Conservation (phyloP, 2,329 filamentous ascomycete species). For the Xylariomycetidae sp. region DNA sequence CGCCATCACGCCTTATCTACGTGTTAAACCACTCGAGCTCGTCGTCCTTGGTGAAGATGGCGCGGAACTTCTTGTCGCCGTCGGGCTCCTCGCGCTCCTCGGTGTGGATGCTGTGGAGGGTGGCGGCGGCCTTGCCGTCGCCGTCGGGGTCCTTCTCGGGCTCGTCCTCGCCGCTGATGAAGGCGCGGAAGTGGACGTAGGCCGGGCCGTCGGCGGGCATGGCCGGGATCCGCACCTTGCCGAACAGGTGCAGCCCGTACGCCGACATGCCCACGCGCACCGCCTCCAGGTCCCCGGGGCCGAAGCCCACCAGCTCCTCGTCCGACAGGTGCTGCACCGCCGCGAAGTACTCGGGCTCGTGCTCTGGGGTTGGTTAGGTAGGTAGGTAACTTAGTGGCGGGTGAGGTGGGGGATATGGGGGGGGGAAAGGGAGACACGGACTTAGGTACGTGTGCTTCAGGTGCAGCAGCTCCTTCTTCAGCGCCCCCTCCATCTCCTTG, state of each 20-base stretch:
- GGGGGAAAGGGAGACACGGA: conserved; percentile 3
- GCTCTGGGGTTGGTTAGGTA: conserved; percentile 31
- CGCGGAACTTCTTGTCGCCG: conserved; percentile 37
- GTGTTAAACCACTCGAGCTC: conserved; percentile 50
- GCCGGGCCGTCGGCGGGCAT: conserved; percentile 30
- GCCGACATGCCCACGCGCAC: conserved; percentile 40
- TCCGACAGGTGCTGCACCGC: conserved; percentile 36
- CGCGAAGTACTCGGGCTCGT: conserved; percentile 51
- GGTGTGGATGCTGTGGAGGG: conserved; percentile 43
- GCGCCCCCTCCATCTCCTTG: conserved; percentile 40
- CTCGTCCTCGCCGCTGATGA: conserved; percentile 35
- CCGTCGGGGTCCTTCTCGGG: too few relatives aligned
- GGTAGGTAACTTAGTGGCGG: background rate
- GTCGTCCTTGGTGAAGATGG: conserved; percentile 41
- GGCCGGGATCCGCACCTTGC: conserved; percentile 41
- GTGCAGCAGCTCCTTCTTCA: conserved; percentile 45
- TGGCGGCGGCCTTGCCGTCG: too few relatives aligned
- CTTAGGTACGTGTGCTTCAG: conserved; percentile 25
- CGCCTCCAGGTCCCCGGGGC: conserved; percentile 33
- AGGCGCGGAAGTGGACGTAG: conserved; percentile 44
- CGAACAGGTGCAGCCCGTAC: conserved; percentile 44
- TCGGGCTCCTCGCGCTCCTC: conserved; percentile 37
- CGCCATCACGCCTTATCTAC: conserved; percentile 13
- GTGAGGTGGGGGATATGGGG: background rate
- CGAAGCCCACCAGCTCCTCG: conserved; percentile 30